Evolutionary conservation across 2,329 filamentous ascomycete species (phyloP), one percentile per base, ranked within the genome.

Genomic region (Botryotinia narcissicola): DNA sequence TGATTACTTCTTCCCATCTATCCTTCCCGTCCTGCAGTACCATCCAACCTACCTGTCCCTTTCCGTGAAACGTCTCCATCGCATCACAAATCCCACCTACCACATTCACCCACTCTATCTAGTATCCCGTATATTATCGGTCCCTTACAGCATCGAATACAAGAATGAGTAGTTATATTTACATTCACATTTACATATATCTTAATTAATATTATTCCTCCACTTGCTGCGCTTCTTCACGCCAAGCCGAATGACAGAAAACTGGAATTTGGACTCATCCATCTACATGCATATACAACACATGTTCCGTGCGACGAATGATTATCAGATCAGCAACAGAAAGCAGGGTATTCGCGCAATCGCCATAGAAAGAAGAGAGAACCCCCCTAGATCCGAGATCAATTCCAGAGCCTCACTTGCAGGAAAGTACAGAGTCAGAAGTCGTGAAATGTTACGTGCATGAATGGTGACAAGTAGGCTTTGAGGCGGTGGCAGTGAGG

Each of bases 31-130:
- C 48, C 48, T 57, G 66, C n/a, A 18, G 35, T 57, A 32, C 35
- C 35, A 54, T 42, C 35, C 12, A 42, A 57, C 35, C 12, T 68
- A 29, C 32, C 40, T 68, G 16, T 68, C 35, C 25, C 68, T 22
- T 51, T 32, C 68, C 68, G 68, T 61, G 54, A 70, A 70, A 70
- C 57, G 54, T 70, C 37, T 70, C 29, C 18, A 35, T 32, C 40
- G 6, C n/a, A 60, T 32, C 29, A 9, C 16, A 32, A 37, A 60
- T 61, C 40, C 42, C 57, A 40, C 51, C 29, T 62, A 46, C 68
- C 22, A 29, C 20, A 48, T 14, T 18, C 40, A 35, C 37, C 14
- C 57, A 62, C 51, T 62, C 40, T 63, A 62, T 71, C 51, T 71
- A 37, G 40, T 71, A 54, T 44, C 10, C 29, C 32, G 37, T 54